Conservation (phyloP, 345 rosid genomes). For the Hibiscus tridactylites region DNA sequence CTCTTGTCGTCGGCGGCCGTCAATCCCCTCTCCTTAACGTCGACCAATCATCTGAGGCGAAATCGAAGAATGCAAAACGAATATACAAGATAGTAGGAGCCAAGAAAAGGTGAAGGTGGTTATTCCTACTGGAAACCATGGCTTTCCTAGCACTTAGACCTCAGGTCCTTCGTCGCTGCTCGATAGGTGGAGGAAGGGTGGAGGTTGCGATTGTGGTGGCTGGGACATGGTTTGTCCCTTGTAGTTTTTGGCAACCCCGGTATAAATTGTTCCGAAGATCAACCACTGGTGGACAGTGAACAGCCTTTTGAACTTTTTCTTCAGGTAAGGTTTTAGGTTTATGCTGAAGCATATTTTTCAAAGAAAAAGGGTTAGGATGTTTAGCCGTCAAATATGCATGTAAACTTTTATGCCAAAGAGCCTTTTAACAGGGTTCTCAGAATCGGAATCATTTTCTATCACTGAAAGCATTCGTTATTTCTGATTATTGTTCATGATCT, state of each 20-base stretch:
- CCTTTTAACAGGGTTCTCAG: too few species aligned
- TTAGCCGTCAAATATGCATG: not conserved
- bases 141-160: slow-evolving; percentile 52
- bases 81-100: slow-evolving; percentile 14
- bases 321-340: slow-evolving; percentile 39
- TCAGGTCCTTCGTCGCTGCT: slow-evolving; percentile 69
- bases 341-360: not conserved
- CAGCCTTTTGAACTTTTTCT: slow-evolving; percentile 55
- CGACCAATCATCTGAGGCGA: too few species aligned
- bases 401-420: not conserved
- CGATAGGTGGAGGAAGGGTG: slow-evolving; percentile 87
- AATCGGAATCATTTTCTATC: not conserved
- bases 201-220: slow-evolving; percentile 98
- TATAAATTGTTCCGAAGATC: slow-evolving; percentile 38
- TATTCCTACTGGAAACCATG: slow-evolving; percentile 75
- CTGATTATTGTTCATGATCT: not conserved
- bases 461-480: not conserved
- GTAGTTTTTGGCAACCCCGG: slow-evolving; percentile 52
- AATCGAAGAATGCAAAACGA: slow-evolving; percentile 33
- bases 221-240: slow-evolving; percentile 99
- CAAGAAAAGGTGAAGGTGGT: slow-evolving; percentile 48
- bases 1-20: too few species aligned
- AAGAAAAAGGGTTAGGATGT: too few species aligned
- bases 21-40: too few species aligned
- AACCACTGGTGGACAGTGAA: slow-evolving; percentile 34